Conservation (phyloP, 2,329 filamentous ascomycete species). For the Biscogniauxia marginata region DNA sequence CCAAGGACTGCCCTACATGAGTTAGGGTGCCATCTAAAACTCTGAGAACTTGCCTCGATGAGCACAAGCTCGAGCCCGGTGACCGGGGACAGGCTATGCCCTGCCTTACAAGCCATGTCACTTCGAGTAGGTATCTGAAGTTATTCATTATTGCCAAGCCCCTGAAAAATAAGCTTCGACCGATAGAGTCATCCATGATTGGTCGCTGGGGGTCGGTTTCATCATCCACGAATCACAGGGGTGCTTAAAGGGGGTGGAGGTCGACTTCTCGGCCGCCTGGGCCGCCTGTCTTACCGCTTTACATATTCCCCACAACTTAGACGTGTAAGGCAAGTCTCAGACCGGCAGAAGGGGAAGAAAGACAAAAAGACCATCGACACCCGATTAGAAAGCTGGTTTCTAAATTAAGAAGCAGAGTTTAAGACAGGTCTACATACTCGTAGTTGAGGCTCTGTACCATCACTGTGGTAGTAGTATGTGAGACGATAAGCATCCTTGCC, state of each 20-base stretch:
- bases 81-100: background rate
- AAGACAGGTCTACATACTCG: no score
- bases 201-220: background rate
- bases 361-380: background rate
- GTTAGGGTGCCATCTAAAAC: background rate
- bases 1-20: background rate
- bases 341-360: background rate
- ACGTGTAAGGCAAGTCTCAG: background rate
- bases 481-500: no score
- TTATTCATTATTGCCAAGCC: background rate
- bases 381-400: background rate
- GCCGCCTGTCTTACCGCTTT: background rate
- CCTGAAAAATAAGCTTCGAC: background rate
- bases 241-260: background rate
- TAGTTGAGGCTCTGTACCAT: background rate
- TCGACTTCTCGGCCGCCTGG: background rate
- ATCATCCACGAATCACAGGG: background rate
- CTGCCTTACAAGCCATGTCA: background rate
- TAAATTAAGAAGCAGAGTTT: background rate
- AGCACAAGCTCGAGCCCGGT: background rate
- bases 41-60: background rate
- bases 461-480: no score
- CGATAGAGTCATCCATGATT: background rate
- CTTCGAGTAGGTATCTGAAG: background rate
- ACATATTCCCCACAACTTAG: background rate